Conservation (phyloP, 192 early-diverging fungal species). For the Backusella macrospora region DNA sequence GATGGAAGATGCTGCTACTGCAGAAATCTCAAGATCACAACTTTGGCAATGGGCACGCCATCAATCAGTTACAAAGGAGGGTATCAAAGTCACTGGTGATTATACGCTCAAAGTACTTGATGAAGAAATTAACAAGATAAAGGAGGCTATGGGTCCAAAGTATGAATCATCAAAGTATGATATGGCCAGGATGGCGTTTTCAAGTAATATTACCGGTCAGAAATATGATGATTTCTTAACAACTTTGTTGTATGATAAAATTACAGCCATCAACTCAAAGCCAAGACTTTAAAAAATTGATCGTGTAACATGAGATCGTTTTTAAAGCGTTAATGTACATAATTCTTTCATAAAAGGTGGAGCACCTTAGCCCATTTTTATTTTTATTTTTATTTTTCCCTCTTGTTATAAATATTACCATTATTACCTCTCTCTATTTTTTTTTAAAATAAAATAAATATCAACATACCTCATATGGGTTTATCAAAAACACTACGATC, state of each 20-base stretch:
- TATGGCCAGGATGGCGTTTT: constrained; percentile 68
- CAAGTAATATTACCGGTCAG: constrained; percentile 76
- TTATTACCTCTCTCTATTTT: background rate
- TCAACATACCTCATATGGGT: background rate
- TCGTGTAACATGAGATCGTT: background rate
- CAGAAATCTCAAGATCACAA: constrained; percentile 95
- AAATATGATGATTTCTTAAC: constrained; percentile 94
- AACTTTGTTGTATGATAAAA: constrained; percentile 88
- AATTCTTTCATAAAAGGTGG: background rate
- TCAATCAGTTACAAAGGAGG: constrained; percentile 75
- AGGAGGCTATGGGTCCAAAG: constrained; percentile 60
- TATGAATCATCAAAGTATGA: constrained; percentile 68
- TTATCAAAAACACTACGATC: constrained; percentile 19
- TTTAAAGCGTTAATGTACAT: background rate
- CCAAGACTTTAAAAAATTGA: constrained; percentile 29
- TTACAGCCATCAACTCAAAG: constrained; percentile 49
- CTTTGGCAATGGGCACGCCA: constrained; percentile 97
- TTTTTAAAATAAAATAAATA: constrained; percentile 4
- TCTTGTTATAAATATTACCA: background rate
- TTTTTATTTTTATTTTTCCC: background rate
- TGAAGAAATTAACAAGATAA: constrained; percentile 77
- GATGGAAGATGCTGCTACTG: constrained; percentile 98
- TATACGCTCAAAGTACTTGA: constrained; percentile 74
- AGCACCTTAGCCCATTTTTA: background rate
- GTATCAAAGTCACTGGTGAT: constrained; percentile 76